Base-by-base conservation (phyloP, 805 yeast species). In the Torulaspora quercuum region DNA sequence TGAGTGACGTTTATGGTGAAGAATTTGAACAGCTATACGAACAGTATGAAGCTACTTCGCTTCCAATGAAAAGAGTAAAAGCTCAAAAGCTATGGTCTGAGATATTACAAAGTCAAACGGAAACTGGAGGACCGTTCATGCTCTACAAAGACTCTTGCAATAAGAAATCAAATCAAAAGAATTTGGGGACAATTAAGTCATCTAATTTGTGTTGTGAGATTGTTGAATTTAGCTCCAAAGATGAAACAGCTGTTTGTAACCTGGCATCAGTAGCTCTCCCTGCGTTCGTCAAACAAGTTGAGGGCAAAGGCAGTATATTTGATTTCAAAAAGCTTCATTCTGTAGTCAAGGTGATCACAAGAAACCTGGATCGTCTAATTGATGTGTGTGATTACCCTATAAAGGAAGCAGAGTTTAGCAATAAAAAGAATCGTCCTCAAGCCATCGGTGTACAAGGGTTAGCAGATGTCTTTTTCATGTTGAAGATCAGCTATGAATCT, bases 401-500 rank as follows among this genome's bases (percentile, higher is more conserved):
- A 12, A 76, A 72, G 25, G 82, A 76, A 48, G 88, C 97, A 3
- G 69, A 70, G 49, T 53, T 43, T 25, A 83, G 95, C 15, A 90
- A 90, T 65, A 60, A 74, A 66, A 77, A 76, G 52, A 80, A 90
- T 59, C 72, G 97, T 45, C 97, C 97, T 12, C 75, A 90, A 49
- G 96, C 97, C 5, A 67, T 90, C 23, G 97, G 97, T 45, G 96
- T 90, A 9, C 96, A 89, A 63, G 97, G 97, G 34, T 69, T 90
- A 33, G 95, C 97, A n/a, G 97, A 90, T 61, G 70, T 80, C 0
- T 90, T 89, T 61, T 73, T 85, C 69, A 69, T 73, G 43, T 68
- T 90, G 41, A 75, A 90, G 47, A 57, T 85, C 40, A 90, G 96
- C n/a, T 90, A 87, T 59, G 96, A 87, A 50, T 82, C 95, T n/a